A percentile compares a stretch with the other conserved stretches of the same genome.
phyloP scores from a whole-genome alignment of 208 protist species.

The Naegleria fowleri region DNA sequence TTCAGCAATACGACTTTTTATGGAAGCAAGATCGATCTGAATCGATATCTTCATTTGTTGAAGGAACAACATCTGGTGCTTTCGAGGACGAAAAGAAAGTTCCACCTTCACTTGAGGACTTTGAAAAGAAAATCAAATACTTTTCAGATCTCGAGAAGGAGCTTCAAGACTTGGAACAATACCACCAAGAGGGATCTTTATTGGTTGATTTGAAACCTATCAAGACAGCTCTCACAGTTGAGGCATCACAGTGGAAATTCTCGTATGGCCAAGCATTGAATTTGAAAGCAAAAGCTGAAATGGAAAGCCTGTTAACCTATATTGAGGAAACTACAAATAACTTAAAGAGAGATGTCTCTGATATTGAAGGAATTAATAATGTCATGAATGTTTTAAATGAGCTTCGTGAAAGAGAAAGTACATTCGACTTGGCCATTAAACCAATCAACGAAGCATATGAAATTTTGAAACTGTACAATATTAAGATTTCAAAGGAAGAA shows the following conservation, averaged over 20 bases:
- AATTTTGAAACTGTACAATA: conserved; percentile 31
- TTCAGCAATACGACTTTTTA: conserved; percentile 30
- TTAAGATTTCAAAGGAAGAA: conserved; percentile 42
- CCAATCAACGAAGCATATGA: conserved; percentile 60
- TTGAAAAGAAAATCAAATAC: conserved; percentile 43
- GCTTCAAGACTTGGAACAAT: conserved; percentile 42
- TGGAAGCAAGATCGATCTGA: conserved; percentile 19
- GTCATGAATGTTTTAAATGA: conserved; percentile 44
- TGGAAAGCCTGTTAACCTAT: conserved; percentile 45
- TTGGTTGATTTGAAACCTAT: conserved; percentile 54
- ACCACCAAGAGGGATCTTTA: conserved; percentile 48
- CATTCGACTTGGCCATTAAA: conserved; percentile 49
- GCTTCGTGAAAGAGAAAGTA: conserved; percentile 50
- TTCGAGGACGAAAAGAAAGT: conserved; percentile 29
- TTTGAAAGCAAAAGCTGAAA: conserved; percentile 41
- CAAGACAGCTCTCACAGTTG: conserved; percentile 44
- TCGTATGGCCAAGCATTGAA: conserved; percentile 54
- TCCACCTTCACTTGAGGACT: conserved; percentile 44
- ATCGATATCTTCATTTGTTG: conserved; percentile 44
- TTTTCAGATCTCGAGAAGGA: conserved; percentile 41
- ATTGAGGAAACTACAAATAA: conserved; percentile 51
- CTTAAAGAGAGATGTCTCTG: conserved; percentile 46
- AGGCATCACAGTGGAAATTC: conserved; percentile 56
- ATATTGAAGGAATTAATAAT: conserved; percentile 56
- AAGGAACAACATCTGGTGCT: conserved; percentile 37